Evolutionary conservation across 1,284 basidiomycete genomes (phyloP).

Genomic region (Peniophora sp.): DNA sequence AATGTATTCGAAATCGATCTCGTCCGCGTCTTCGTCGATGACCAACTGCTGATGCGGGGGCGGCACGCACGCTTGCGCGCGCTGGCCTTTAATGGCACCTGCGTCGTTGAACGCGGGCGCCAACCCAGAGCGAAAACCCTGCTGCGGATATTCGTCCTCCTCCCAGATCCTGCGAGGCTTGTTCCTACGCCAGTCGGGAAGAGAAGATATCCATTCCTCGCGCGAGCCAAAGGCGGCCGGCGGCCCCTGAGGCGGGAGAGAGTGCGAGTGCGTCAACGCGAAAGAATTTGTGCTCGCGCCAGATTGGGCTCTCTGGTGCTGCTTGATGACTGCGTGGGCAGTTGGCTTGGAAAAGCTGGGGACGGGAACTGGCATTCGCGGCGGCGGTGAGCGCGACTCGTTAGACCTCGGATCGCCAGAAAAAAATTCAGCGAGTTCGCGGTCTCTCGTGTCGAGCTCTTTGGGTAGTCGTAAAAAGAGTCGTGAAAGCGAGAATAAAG

Average conservation of each 20-base stretch:
- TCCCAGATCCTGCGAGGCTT: conserved; percentile 61
- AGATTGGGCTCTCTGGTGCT: conserved; percentile 27
- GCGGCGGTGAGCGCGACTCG: neutral
- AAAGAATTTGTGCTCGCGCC: conserved; percentile 35
- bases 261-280: conserved; percentile 47
- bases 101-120: conserved; percentile 50
- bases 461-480: conserved; percentile 37
- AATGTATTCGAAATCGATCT: conserved; percentile 27
- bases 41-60: conserved; percentile 41
- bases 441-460: no score
- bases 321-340: conserved; percentile 59
- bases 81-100: conserved; percentile 72
- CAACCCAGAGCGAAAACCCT: conserved; percentile 70
- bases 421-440: no score
- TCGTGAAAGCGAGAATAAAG: conserved; percentile 31
- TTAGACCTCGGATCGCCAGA: no score
- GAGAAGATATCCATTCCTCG: conserved; percentile 64
- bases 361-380: conserved; percentile 81
- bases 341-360: conserved; percentile 47
- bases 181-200: conserved; percentile 61
- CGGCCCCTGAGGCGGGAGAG: conserved; percentile 48
- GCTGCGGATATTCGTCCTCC: conserved; percentile 32
- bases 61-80: conserved; percentile 75
- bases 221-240: conserved; percentile 56
- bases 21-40: conserved; percentile 30